Percentiles rank a stretch among this genome's conserved stretches.
These are phyloP conservation scores for Termitomyces sp. DNA, from an alignment of 768 basidiomycete species.

Conservation along the genomic window DNA sequence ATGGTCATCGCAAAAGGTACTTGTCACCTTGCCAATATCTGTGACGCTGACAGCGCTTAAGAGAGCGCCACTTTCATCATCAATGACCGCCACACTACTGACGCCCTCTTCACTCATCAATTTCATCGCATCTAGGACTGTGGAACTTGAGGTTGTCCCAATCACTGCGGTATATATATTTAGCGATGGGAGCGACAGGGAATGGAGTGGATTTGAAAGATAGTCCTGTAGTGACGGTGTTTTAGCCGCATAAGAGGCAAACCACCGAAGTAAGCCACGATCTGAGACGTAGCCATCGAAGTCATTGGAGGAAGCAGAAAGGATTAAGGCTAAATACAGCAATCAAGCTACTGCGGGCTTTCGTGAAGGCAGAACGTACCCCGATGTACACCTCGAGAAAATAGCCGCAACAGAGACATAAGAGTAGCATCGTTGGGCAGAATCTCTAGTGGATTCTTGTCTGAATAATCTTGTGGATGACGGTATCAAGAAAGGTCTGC, in stretches of 20 bases:
- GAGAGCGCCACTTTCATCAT: conserved; percentile 56
- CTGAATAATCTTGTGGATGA: conserved; percentile 59
- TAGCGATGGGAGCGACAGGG: conserved; percentile 59
- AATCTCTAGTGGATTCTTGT: conserved; percentile 74
- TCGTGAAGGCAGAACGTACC: conserved; percentile 33
- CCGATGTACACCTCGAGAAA: conserved; percentile 70
- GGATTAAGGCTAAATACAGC: conserved; percentile 45
- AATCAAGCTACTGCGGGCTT: background rate
- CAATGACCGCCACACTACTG: conserved; percentile 74
- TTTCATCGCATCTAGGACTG: conserved; percentile 77
- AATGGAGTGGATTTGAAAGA: conserved; percentile 49
- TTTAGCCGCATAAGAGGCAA: conserved; percentile 47
- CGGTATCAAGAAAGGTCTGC: conserved; percentile 2
- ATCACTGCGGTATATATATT: conserved; percentile 61
- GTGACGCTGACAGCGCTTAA: conserved; percentile 80
- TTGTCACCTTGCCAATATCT: conserved; percentile 68
- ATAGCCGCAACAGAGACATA: conserved; percentile 56
- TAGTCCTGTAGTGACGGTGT: conserved; percentile 40
- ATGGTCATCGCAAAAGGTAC: background rate
- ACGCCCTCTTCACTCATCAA: conserved; percentile 85
- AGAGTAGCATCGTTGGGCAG: conserved; percentile 60
- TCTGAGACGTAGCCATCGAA: conserved; percentile 77
- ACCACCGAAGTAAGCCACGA: conserved; percentile 64
- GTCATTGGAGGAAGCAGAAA: conserved; percentile 35
- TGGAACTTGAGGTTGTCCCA: conserved; percentile 52